These are phyloP conservation scores for Cladorrhinum sp. DNA, from an alignment of 2,329 filamentous ascomycete species.

Conservation along the genomic window DNA sequence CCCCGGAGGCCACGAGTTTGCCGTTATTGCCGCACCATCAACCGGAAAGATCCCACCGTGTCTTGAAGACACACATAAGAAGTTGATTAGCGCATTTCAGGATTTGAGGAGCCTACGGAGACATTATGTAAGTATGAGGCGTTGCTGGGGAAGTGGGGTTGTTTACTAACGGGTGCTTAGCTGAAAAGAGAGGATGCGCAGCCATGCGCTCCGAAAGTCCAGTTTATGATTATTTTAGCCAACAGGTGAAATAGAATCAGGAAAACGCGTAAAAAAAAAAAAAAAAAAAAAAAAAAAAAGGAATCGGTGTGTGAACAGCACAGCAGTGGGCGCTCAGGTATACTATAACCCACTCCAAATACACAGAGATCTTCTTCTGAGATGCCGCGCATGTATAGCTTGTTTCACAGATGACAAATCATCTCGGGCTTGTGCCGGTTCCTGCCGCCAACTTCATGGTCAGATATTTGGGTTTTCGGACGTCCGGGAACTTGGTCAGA, in stretches of 20 bases:
- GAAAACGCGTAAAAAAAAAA: too few relatives aligned
- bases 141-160: too few relatives aligned
- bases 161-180: too few relatives aligned
- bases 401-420: not conserved
- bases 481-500: not conserved
- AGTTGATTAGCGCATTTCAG: not conserved
- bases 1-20: not conserved
- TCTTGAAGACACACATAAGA: not conserved
- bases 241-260: too few relatives aligned
- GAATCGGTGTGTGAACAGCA: too few relatives aligned
- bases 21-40: not conserved
- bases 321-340: too few relatives aligned
- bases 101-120: not conserved
- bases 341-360: too few relatives aligned
- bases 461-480: not conserved
- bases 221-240: too few relatives aligned
- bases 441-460: not conserved
- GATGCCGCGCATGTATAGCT: not conserved
- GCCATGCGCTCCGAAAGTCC: too few relatives aligned
- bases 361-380: too few relatives aligned
- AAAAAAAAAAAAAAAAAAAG: too few relatives aligned
- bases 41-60: not conserved
- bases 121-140: not conserved
- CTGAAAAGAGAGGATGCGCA: too few relatives aligned
- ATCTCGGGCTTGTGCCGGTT: not conserved